Evolutionary conservation across 306 rosid genomes (phyloP), one percentile per base, ranked within the genome.

Genomic region (Phaseolus lunatus): DNA sequence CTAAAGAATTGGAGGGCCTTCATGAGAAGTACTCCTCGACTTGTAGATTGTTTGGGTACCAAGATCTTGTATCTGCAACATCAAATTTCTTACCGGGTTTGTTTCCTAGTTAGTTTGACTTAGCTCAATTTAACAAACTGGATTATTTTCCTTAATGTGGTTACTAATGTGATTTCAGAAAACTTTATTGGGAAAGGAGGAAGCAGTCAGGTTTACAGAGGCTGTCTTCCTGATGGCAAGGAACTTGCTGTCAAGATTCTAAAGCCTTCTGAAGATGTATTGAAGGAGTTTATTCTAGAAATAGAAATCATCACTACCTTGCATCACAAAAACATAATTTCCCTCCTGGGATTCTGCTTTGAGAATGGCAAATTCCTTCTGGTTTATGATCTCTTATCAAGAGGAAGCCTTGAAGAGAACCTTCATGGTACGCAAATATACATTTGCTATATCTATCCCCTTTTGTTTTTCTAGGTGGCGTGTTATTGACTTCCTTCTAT

Each of bases 391-490:
- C 90, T 96, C 80, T 80, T 95, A 70, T 87, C 92, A 76, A 86
- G 97, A 85, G 99, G 99, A 88, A 90, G 97, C 87, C 99, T 95
- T 24, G 99, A 92, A 86, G 99, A 95, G 90, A 95, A 89, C 68
- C 90, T 95, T 74, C 92, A 92, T 37, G 99, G 99, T 92, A 87
- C 57, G 23, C 22, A 57, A 48, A 39, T 57, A 8, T 56, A 2
- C 77, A 62, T 33, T 39, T 52, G 44, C 31, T 67, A 0, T n/a
- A 22, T 0, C 0, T 29, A 4, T 29, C 20, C 35, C 62, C 4
- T 68, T 69, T 80, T 29, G 9, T n/a, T 70, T 31, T 77, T 70
- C 9, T 41, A 27, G 62, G 3, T 20, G 56, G 75, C 45, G 57
- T 43, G 16, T 29, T 65, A 52, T 61, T 68, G 14, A 62, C 80